phyloP scores from a whole-genome alignment of 148 eudicot genomes.

The Rhododendron kiyosumense region DNA sequence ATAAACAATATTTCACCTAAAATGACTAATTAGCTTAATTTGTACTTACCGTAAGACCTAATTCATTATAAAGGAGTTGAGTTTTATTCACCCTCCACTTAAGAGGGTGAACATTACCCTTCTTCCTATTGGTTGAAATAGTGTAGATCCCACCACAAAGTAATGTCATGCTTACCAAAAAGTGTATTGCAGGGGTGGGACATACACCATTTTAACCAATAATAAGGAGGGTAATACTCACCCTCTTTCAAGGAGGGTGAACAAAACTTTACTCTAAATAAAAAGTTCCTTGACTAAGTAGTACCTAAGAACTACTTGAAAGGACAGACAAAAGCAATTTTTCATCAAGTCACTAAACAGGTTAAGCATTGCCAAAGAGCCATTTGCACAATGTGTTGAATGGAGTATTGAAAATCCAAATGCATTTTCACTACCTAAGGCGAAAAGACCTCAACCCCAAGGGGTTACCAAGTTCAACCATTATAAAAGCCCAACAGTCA shows the following conservation, averaged over 20 bases:
- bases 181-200: too few species aligned
- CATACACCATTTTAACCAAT: too few species aligned
- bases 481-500: background rate
- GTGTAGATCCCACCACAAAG: too few species aligned
- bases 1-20: background rate
- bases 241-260: too few species aligned
- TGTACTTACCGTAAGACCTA: background rate
- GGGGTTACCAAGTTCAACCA: background rate
- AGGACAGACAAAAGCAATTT: background rate
- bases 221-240: too few species aligned
- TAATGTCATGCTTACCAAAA: too few species aligned
- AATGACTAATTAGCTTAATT: background rate
- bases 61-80: too few species aligned
- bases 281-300: background rate
- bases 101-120: too few species aligned
- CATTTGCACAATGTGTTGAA: background rate
- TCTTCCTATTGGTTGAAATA: too few species aligned
- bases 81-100: too few species aligned
- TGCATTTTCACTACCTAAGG: background rate
- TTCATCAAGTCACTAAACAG: background rate
- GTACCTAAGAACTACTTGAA: background rate
- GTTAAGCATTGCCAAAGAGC: background rate
- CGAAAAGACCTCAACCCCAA: background rate
- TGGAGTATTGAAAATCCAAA: background rate
- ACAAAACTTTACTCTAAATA: too few species aligned